Percentiles rank a stretch among this genome's conserved stretches.
These are phyloP conservation scores for Globisporangium cylindrosporum DNA, from an alignment of 352 stramenopile species.

Conservation along the genomic window DNA sequence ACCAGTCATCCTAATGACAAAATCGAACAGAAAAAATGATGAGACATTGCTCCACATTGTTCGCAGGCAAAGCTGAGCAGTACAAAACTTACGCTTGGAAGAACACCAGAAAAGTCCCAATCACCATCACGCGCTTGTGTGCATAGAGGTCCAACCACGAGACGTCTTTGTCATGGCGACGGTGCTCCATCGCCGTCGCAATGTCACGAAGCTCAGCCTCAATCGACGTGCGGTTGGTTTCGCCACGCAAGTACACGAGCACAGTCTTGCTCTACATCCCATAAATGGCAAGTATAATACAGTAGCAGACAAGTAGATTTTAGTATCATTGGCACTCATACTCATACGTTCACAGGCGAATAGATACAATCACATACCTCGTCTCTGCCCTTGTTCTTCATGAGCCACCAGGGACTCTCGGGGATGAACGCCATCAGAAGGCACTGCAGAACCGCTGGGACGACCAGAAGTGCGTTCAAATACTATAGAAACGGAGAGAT, in stretches of 20 bases:
- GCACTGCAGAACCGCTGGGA: conserved; percentile 64
- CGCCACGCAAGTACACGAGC: conserved; percentile 43
- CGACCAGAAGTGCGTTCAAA: conserved; percentile 67
- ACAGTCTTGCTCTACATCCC: conserved; percentile 22
- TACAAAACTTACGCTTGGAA: conserved; percentile 57
- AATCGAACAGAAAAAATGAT: neutral
- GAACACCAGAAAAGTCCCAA: conserved; percentile 69
- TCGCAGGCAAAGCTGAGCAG: neutral
- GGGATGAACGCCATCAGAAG: conserved; percentile 58
- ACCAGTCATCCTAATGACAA: conserved; percentile 63
- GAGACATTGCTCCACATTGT: neutral
- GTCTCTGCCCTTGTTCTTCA: conserved; percentile 62
- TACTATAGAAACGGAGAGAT: conserved; percentile 30
- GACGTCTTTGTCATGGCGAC: conserved; percentile 35
- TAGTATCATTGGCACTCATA: neutral
- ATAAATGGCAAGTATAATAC: neutral
- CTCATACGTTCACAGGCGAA: neutral
- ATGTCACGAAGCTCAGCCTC: conserved; percentile 68
- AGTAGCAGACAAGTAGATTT: neutral
- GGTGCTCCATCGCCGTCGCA: conserved; percentile 55
- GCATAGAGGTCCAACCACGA: conserved; percentile 52
- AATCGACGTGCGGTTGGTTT: conserved; percentile 31
- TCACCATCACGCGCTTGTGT: conserved; percentile 56
- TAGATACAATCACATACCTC: conserved; percentile 18
- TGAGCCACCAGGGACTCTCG: conserved; percentile 89